These are phyloP conservation scores for Seiridium unicorne DNA, from an alignment of 2,329 filamentous ascomycete genomes.

Conservation along the genomic window DNA sequence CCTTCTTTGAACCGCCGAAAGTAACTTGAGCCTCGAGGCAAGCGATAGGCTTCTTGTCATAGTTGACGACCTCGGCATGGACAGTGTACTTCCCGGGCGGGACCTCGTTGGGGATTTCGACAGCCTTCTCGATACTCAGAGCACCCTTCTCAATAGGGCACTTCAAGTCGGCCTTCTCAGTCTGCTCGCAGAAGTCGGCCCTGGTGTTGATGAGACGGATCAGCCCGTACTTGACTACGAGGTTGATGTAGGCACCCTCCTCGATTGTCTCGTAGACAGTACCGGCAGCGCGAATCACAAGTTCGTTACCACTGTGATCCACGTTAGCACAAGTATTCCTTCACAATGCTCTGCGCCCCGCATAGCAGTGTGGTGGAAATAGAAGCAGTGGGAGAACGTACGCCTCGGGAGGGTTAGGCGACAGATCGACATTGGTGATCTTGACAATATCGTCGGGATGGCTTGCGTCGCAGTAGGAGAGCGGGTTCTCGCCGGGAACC, in stretches of 20 bases:
- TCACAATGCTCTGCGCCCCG: neutral
- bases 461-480: constrained; percentile 70
- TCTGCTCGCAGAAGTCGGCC: constrained; percentile 85
- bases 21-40: constrained; percentile 76
- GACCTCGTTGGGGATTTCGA: constrained; percentile 82
- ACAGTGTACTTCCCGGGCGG: constrained; percentile 91
- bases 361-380: constrained; percentile 2
- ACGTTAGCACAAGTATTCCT: neutral
- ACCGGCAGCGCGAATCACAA: constrained; percentile 78
- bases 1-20: constrained; percentile 50
- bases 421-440: constrained; percentile 77
- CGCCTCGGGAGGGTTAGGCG: constrained; percentile 84
- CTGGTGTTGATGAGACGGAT: constrained; percentile 83
- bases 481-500: constrained; percentile 82
- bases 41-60: constrained; percentile 72
- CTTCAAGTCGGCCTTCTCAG: constrained; percentile 81
- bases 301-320: constrained; percentile 66
- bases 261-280: constrained; percentile 70
- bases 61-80: constrained; percentile 77
- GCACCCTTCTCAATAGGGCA: constrained; percentile 85
- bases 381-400: constrained; percentile 46
- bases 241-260: constrained; percentile 75
- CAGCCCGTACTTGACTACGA: constrained; percentile 91
- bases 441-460: constrained; percentile 68
- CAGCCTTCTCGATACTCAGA: constrained; percentile 72